Evolutionary conservation across 345 rosid species (phyloP).

Genomic region (Schrenkiella parvula): DNA sequence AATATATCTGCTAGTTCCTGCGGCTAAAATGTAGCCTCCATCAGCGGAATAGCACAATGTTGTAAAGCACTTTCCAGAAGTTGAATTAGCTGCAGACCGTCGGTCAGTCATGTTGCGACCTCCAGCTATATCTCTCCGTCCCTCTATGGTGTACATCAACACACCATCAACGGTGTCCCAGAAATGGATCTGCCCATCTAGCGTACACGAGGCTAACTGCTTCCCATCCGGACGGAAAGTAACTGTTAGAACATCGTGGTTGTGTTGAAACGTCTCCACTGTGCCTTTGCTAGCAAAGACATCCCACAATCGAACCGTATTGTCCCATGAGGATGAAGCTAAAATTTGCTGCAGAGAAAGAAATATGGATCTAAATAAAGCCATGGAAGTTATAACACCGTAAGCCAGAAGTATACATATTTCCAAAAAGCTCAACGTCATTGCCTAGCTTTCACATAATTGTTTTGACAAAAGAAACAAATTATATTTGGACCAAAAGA

Average conservation of each 20-base stretch:
- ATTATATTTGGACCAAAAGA: background rate
- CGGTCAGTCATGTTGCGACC: slow-evolving; percentile 92
- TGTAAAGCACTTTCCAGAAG: slow-evolving; percentile 90
- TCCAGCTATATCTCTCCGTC: slow-evolving; percentile 93
- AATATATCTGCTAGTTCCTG: slow-evolving; percentile 91
- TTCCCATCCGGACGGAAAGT: slow-evolving; percentile 94
- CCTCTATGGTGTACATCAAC: slow-evolving; percentile 92
- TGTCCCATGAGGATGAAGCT: slow-evolving; percentile 99
- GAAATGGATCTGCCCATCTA: slow-evolving; percentile 94
- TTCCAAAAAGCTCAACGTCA: background rate
- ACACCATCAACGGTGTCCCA: slow-evolving; percentile 93
- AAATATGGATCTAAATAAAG: background rate
- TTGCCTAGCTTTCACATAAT: background rate
- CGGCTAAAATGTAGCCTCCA: slow-evolving; percentile 91
- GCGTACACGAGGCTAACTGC: slow-evolving; percentile 84
- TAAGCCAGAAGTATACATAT: background rate
- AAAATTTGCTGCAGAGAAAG: slow-evolving; percentile 36
- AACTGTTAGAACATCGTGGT: slow-evolving; percentile 85
- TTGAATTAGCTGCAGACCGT: slow-evolving; percentile 90
- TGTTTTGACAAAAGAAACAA: background rate
- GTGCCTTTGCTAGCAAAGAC: slow-evolving; percentile 90
- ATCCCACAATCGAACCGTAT: slow-evolving; percentile 89
- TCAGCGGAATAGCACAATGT: slow-evolving; percentile 92
- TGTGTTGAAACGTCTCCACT: slow-evolving; percentile 81
- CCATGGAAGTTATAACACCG: background rate